phyloP scores from a whole-genome alignment of 129 eudicot species.

The Cynara cardunculus region DNA sequence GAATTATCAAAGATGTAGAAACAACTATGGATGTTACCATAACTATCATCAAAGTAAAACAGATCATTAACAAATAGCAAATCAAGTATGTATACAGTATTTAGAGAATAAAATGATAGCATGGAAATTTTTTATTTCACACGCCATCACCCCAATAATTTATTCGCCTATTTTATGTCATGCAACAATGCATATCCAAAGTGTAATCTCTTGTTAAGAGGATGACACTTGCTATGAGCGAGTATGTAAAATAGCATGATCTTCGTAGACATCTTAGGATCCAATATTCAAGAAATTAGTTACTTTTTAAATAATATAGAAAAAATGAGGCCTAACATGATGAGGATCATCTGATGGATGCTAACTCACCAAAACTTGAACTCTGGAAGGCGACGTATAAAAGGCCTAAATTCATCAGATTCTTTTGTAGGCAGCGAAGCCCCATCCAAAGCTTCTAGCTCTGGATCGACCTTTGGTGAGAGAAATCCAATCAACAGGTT shows the following conservation, averaged over 20 bases:
- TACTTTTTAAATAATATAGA: not conserved
- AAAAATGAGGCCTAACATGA: not conserved
- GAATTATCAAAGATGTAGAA: slow-evolving; percentile 12
- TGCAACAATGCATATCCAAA: not conserved
- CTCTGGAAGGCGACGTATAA: slow-evolving; percentile 62
- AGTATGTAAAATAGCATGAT: not conserved
- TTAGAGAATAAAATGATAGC: not conserved
- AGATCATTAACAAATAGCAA: not conserved
- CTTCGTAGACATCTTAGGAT: not conserved
- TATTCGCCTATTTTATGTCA: not conserved
- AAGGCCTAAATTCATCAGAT: slow-evolving; percentile 60
- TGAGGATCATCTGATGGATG: not conserved
- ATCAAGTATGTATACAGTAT: not conserved
- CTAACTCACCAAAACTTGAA: slow-evolving; percentile 58
- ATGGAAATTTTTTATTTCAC: not conserved
- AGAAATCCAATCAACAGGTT: slow-evolving; percentile 63
- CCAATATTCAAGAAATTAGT: not conserved
- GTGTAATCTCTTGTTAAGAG: not conserved
- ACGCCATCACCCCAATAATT: not conserved
- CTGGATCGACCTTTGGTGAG: slow-evolving; percentile 68
- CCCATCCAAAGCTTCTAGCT: slow-evolving; percentile 59
- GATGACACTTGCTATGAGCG: not conserved
- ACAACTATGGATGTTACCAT: not conserved
- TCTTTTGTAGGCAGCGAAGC: slow-evolving; percentile 52
- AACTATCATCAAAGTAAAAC: not conserved